These are phyloP conservation scores for Entomortierella beljakovae DNA, from an alignment of 192 early-diverging fungal genomes.

Conservation along the genomic window DNA sequence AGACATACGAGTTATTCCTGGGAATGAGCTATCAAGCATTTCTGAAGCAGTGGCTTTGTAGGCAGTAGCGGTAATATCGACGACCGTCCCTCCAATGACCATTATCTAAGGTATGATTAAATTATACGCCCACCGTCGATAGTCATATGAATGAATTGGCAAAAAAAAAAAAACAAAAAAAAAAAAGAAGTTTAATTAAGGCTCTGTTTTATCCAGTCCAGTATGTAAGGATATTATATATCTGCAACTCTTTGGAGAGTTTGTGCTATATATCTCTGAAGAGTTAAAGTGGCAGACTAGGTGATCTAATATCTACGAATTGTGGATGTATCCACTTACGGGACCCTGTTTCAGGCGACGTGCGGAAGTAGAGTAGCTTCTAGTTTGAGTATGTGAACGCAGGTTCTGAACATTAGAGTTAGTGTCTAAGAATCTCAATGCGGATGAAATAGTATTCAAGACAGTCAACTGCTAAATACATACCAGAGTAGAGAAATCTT, in stretches of 20 bases:
- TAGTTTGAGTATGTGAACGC: not conserved
- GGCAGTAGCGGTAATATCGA: conserved; percentile 83
- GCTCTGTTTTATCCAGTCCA: not conserved
- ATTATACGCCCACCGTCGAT: no score
- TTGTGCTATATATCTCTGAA: no score
- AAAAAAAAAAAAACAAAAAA: not conserved
- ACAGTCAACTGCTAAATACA: not conserved
- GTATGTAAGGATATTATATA: no score
- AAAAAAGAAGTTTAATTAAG: not conserved
- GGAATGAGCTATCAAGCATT: conserved; percentile 72
- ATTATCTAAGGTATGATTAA: conserved; percentile 62
- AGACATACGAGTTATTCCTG: conserved; percentile 72
- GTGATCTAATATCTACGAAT: not conserved
- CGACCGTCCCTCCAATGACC: conserved; percentile 87
- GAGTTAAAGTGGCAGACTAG: no score
- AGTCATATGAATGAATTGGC: no score
- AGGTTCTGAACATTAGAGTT: not conserved
- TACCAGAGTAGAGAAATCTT: conserved; percentile 55
- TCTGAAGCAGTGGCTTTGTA: conserved; percentile 5
- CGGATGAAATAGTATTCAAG: not conserved
- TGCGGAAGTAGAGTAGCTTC: conserved; percentile 33
- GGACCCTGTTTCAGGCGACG: conserved; percentile 28
- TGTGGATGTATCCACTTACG: conserved; percentile 17
- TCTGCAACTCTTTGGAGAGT: no score
- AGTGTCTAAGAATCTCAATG: not conserved